Evolutionary conservation across 176 grass and related monocot genomes (phyloP).

Genomic region (Phyllostachys edulis): DNA sequence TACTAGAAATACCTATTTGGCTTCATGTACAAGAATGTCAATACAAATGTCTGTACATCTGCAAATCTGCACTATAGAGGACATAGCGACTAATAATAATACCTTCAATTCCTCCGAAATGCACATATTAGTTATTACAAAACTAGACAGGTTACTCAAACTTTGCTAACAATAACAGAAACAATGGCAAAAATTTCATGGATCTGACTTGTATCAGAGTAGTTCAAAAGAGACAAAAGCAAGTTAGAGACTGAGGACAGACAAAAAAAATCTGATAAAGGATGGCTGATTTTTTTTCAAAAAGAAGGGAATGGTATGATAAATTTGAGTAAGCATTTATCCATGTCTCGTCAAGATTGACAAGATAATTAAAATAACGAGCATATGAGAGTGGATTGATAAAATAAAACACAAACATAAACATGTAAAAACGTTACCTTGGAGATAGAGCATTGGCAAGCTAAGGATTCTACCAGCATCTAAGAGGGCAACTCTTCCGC

Average conservation of each 20-base stretch:
- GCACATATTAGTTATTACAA: not conserved
- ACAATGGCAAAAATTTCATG: not conserved
- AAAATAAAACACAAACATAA: slow-evolving; percentile 17
- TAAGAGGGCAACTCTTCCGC: slow-evolving; percentile 56
- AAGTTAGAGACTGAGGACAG: not conserved
- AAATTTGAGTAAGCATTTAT: not conserved
- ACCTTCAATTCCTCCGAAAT: not conserved
- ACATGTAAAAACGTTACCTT: slow-evolving; percentile 51
- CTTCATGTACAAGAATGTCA: slow-evolving; percentile 5
- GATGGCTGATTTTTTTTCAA: not conserved
- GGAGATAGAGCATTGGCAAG: slow-evolving; percentile 82
- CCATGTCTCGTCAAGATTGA: slow-evolving; percentile 5
- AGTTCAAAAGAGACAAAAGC: not conserved
- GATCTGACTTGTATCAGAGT: not conserved
- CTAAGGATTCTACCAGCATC: slow-evolving; percentile 63
- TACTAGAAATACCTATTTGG: not conserved
- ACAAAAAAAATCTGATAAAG: slow-evolving; percentile 11
- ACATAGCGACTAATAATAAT: not conserved
- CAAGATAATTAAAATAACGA: slow-evolving; percentile 5
- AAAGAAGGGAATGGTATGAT: not conserved
- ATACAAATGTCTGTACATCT: not conserved
- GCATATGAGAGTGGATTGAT: not conserved
- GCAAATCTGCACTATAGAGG: not conserved
- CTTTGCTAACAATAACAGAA: not conserved
- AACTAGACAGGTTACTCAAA: not conserved